phyloP scores from a whole-genome alignment of 768 basidiomycete genomes.

The Amanita molliuscula region DNA sequence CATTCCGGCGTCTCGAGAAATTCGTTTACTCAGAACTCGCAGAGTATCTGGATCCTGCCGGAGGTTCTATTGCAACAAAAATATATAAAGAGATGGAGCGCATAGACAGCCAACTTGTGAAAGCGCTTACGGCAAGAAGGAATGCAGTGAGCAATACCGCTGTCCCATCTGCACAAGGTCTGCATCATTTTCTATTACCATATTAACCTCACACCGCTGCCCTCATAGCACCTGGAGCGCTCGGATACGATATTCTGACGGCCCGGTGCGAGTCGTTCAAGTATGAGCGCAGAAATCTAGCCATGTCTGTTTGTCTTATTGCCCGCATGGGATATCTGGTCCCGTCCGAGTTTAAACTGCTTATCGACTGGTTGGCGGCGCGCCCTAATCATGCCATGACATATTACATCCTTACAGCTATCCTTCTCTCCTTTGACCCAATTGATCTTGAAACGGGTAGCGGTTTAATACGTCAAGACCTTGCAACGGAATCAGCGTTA shows the following conservation, averaged over 20 bases:
- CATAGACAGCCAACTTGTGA: slow-evolving; percentile 40
- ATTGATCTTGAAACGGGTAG: slow-evolving; percentile 41
- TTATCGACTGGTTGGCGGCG: slow-evolving; percentile 62
- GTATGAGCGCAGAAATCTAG: slow-evolving; percentile 62
- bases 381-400: slow-evolving; percentile 62
- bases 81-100: slow-evolving; percentile 58
- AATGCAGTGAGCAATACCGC: slow-evolving; percentile 55
- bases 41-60: slow-evolving; percentile 18
- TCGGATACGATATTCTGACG: slow-evolving; percentile 59
- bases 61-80: slow-evolving; percentile 37
- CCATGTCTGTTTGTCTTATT: slow-evolving; percentile 51
- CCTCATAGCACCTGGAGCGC: slow-evolving; percentile 29
- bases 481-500: slow-evolving; percentile 36
- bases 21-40: slow-evolving; percentile 52
- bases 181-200: slow-evolving; percentile 9
- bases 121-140: slow-evolving; percentile 47
- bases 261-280: slow-evolving; percentile 65
- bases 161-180: slow-evolving; percentile 46
- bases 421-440: slow-evolving; percentile 59
- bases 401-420: slow-evolving; percentile 55
- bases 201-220: neutral
- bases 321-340: slow-evolving; percentile 53
- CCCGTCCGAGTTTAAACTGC: slow-evolving; percentile 45
- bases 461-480: slow-evolving; percentile 33
- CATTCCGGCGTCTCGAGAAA: slow-evolving; percentile 39